Conservation (phyloP, 1,284 basidiomycete genomes). For the Leucoagaricus sp. region DNA sequence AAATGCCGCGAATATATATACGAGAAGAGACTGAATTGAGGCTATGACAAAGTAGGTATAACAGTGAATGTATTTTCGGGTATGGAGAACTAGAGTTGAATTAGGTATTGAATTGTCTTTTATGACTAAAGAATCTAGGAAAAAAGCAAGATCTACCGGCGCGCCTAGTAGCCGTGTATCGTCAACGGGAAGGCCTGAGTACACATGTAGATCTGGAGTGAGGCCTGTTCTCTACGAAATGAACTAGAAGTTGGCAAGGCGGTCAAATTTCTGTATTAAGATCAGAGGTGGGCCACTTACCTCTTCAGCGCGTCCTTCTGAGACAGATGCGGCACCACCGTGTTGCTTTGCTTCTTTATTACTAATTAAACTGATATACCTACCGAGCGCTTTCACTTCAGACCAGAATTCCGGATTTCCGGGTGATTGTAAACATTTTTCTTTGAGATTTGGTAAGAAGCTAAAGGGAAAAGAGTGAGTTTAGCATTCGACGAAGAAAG, state of each 20-base stretch:
- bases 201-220: no score
- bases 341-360: slow-evolving; percentile 57
- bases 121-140: no score
- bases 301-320: slow-evolving; percentile 48
- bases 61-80: no score
- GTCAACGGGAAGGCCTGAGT: no score
- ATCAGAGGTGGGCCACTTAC: slow-evolving; percentile 39
- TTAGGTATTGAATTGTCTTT: no score
- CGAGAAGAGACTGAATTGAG: no score
- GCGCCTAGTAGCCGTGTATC: no score
- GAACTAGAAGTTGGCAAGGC: no score
- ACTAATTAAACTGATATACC: slow-evolving; percentile 61
- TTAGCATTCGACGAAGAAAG: background rate
- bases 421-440: slow-evolving; percentile 49
- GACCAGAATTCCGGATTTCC: slow-evolving; percentile 71
- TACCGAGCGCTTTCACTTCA: slow-evolving; percentile 51
- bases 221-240: background rate
- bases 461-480: slow-evolving; percentile 31
- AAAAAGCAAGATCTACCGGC: no score
- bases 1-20: no score
- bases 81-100: no score
- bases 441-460: slow-evolving; percentile 59
- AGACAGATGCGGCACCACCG: slow-evolving; percentile 55
- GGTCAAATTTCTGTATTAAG: background rate
- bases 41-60: no score